Percentiles rank a stretch among this genome's conserved stretches.
Evolutionary conservation across 441 rosid genomes (phyloP).

Genomic region (Viola pubescens): DNA sequence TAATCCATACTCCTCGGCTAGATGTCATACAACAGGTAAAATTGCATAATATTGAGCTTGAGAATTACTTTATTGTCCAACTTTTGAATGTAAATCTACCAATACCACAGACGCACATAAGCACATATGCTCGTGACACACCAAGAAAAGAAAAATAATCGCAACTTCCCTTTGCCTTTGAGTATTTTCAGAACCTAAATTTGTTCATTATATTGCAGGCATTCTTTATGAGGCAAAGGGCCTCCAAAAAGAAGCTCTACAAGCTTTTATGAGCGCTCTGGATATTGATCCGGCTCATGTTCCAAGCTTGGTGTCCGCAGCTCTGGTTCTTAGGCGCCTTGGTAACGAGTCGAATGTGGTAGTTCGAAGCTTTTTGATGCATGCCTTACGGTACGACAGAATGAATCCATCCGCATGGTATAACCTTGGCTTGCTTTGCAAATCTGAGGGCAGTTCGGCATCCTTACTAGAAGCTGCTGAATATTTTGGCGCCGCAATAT

Average conservation of each 20-base stretch:
- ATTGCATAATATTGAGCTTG: neutral
- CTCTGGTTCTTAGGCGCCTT: slow-evolving; percentile 39
- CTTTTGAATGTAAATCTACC: neutral
- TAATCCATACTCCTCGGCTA: slow-evolving; percentile 46
- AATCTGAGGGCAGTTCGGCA: slow-evolving; percentile 36
- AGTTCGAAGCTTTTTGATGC: slow-evolving; percentile 56
- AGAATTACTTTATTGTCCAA: neutral
- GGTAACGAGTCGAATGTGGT: slow-evolving; percentile 36
- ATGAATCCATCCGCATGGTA: slow-evolving; percentile 69
- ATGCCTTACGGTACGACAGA: slow-evolving; percentile 60
- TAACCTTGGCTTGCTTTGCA: slow-evolving; percentile 62
- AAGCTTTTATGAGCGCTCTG: slow-evolving; percentile 45
- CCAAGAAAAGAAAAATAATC: neutral
- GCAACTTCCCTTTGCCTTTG: neutral
- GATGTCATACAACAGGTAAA: slow-evolving; percentile 51
- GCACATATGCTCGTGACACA: too few relatives aligned
- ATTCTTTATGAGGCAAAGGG: slow-evolving; percentile 48
- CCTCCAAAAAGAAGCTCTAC: slow-evolving; percentile 46
- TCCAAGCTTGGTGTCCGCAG: slow-evolving; percentile 64
- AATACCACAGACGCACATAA: too few relatives aligned
- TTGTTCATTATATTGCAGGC: slow-evolving; percentile 34
- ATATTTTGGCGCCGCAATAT: slow-evolving; percentile 65
- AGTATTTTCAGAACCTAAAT: neutral
- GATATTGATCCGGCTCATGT: slow-evolving; percentile 59
- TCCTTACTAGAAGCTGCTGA: slow-evolving; percentile 58